Evolutionary conservation across 139 green algal species (phyloP), one percentile per base, ranked within the genome.

Genomic region (Gonium pectorale): DNA sequence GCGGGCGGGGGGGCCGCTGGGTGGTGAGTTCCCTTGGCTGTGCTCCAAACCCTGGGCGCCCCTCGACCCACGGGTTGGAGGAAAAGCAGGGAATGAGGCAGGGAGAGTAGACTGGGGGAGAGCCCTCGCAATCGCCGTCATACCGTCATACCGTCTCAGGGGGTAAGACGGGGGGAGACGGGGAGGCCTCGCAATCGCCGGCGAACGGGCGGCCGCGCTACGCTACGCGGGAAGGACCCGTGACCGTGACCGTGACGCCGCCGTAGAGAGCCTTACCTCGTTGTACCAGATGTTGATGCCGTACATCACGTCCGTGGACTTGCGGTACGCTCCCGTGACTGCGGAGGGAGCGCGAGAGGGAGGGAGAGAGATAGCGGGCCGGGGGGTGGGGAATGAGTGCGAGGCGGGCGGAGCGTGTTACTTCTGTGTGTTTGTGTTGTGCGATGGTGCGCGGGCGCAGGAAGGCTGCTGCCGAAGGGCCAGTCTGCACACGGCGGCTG

Each of bases 211-310:
- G 56, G 17, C 56, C 56, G 31, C 68, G 27, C 43, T n/a, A n/a
- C n/a, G n/a, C n/a, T n/a, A n/a, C n/a, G n/a, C n/a, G n/a, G n/a
- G n/a, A n/a, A n/a, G n/a, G n/a, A n/a, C n/a, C n/a, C n/a, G n/a
- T n/a, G n/a, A n/a, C n/a, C n/a, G n/a, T n/a, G n/a, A n/a, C n/a
- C n/a, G n/a, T n/a, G n/a, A n/a, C n/a, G n/a, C n/a, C n/a, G n/a
- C n/a, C 26, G 51, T 59, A 22, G 51, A 19, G 6, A 19, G 26
- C 21, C 51, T 59, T 22, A 79, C 71, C 71, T 79, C 71, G 1
- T 62, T 79, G 71, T 79, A 79, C 71, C 71, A 79, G 27, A 79
- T 51, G 49, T 31, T 21, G 31, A 79, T 79, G 31, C 71, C 71
- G 31, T 79, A 51, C 31, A 67, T 35, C 31, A 33, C 31, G 37